Evolutionary conservation across 345 rosid species (phyloP), one percentile per base, ranked within the genome.

Genomic region (Diplotaxis tenuifolia): DNA sequence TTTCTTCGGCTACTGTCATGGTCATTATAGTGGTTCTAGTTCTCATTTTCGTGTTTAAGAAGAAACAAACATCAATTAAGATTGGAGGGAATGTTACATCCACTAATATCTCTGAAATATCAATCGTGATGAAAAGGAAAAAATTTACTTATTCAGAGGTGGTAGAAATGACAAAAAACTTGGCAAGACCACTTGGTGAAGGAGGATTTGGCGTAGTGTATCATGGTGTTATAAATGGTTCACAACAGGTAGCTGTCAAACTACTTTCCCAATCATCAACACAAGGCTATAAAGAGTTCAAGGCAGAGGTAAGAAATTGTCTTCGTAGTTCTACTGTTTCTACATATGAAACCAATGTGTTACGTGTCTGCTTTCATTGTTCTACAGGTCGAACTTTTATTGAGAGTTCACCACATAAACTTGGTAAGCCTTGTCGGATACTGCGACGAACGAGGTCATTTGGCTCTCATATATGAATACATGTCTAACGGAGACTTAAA

Each of bases 191-290:
- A 6, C 66, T 83, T 6, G 89, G 92, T 6, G 71, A 82, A 75
- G 92, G 87, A 63, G 88, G 89, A 3, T 86, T 84, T 28, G 89
- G 92, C n/a, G 59, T 64, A 4, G 88, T 88, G 12, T 85, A 82
- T 63, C 71, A 63, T 32, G 92, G 88, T 7, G 5, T 4, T n/a
- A 20, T 86, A 1, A 34, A 58, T 22, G 34, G 29, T 31, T 45
- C 61, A 32, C 58, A 73, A 8, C 61, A 66, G 9, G 74, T 75
- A 27, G 79, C 73, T 10, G 68, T 75, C 3, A 74, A 75, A 60
- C 0, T 75, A 38, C 74, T 68, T 6, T 67, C 79, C 2, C 2
- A 23, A 19, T 49, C 73, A 34, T 75, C 79, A 75, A 2, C 63
- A 16, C 73, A 67, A 27, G 79, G 72, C 8, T 74, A 74, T 32